Evolutionary conservation across 179 eudicot genomes (phyloP), one percentile per base, ranked within the genome.

Genomic region (Pouteria campechiana): DNA sequence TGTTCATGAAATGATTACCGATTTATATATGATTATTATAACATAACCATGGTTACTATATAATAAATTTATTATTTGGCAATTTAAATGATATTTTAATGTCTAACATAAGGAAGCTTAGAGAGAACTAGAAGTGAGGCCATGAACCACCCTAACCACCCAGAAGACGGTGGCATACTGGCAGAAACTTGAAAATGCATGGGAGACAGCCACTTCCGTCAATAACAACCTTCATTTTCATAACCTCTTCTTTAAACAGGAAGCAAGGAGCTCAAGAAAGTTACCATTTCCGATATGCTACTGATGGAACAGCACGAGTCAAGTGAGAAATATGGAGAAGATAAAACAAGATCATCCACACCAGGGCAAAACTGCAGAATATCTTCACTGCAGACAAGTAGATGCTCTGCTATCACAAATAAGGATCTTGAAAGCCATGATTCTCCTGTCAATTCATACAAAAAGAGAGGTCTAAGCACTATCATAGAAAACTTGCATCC

Each of bases 351-450:
- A 50, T 51, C 48, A 7, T 21, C 52, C 8, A 55, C 27, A 42
- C 46, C 59, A 54, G 52, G 55, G 30, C 63, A 61, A 55, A 73
- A 73, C 60, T 68, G 69, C 57, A 29, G 2, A 7, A 75, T 7
- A 43, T 82, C 75, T 56, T 79, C 93, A 37, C 56, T 58, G 79
- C 81, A 79, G 35, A 83, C 55, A 50, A 75, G 54, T 48, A 79
- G 51, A 53, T 65, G 73, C 43, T 70, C 57, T 33, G 51, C 63
- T 38, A 48, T 55, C 34, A 83, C 70, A 61, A 79, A 79, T 8
- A 82, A 46, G 11, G 88, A 82, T 55, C 79, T 73, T 50, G 74
- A 43, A 30, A 55, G 50, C 88, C 83, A 75, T 41, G 31, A 41
- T 44, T 55, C 58, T 22, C 56, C 93, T 76, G 55, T 44, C 31